Percentiles rank a stretch among this genome's conserved stretches.
These are phyloP conservation scores for Backusella tuberculispora DNA, from an alignment of 192 early-diverging fungal species.

Conservation along the genomic window DNA sequence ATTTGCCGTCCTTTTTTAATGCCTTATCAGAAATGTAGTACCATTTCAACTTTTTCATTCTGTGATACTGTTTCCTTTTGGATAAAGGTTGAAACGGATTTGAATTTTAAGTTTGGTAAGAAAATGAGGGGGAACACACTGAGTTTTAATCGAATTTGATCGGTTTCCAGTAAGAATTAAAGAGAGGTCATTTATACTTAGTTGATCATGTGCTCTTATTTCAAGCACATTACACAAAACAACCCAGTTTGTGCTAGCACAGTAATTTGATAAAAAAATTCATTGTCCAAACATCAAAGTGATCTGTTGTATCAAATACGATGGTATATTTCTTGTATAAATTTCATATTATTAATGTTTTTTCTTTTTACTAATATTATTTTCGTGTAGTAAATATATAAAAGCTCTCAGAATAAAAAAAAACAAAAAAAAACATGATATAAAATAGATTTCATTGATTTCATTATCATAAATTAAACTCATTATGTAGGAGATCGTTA, in stretches of 20 bases:
- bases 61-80: neutral
- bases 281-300: neutral
- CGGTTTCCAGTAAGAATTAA: constrained; percentile 41
- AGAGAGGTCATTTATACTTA: constrained; percentile 28
- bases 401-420: neutral
- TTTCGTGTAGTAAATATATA: neutral
- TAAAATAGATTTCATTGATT: neutral
- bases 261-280: neutral
- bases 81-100: neutral
- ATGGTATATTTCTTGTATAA: too few species aligned
- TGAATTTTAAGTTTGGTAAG: neutral
- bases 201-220: constrained; percentile 46
- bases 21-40: constrained; percentile 13
- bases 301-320: neutral
- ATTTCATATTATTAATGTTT: too few species aligned
- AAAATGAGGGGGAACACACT: neutral
- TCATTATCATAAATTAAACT: neutral
- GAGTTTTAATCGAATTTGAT: constrained; percentile 22
- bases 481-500: neutral
- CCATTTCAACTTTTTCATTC: neutral
- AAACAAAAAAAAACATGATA: neutral
- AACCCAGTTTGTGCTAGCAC: neutral
- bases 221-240: constrained; percentile 36
- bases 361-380: constrained; percentile 1
- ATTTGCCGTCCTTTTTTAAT: neutral